Base-by-base conservation (phyloP, 1,139 yeast species). In the Trichomonascaceae sp. region DNA sequence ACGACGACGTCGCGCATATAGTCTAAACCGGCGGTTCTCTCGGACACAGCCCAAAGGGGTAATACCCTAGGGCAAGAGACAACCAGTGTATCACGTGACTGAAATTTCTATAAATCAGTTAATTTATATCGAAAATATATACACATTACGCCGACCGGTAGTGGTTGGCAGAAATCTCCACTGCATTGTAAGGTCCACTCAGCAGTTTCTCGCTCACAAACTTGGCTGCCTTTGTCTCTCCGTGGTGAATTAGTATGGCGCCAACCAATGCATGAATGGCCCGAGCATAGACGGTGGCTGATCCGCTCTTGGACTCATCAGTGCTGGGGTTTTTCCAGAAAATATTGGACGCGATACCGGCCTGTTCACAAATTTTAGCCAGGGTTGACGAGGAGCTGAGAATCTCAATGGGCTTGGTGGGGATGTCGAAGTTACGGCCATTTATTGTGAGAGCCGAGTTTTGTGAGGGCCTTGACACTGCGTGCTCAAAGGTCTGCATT, bases 221-320 rank as follows among this genome's bases (percentile, higher is more conserved):
- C 27, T 45, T 35, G 27, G 40, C 40, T 11, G 67, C 67, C 29
- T 43, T 48, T 4, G 47, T 35, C 28, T 52, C 53, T 3, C 96
- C 96, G 46, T 78, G 76, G 31, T 69, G 66, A 38, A 76, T 60
- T 31, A 79, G 64, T 32, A 87, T 70, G 2, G 92, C 94, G 13
- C 96, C 97, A 23, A 85, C 64, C 38, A 85, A 58, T 5, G 95
- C 87, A 47, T 71, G 69, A 36, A 82, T 57, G 50, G 80, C 71
- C 44, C 80, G 76, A 2, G 89, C 76, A 43, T 70, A 70, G 4
- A 82, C 76, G 34, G 69, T 33, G 28, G 20, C 25, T 29, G n/a
- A 9, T 14, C 11, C 9, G 14, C 16, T 11, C 15, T 13, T 17
- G 31, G 33, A 29, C 13, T 35, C 41, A 11, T 32, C 34, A 6